Evolutionary conservation across 2,329 filamentous ascomycete genomes (phyloP).

Genomic region (Pseudopyrenochaeta lycopersici): DNA sequence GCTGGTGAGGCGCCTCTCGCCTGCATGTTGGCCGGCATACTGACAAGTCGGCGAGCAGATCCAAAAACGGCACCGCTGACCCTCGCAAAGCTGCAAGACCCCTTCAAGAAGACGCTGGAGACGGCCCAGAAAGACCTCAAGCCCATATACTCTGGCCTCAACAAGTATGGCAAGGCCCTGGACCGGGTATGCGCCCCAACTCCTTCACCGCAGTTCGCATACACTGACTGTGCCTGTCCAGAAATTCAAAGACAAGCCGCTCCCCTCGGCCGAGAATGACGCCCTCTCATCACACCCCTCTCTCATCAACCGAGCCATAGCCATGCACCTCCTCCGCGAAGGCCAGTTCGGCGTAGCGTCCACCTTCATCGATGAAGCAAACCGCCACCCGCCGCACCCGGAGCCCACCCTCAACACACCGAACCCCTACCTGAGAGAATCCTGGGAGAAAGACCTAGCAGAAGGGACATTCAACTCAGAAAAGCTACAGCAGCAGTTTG

Average conservation of each 20-base stretch:
- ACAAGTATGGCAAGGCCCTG: constrained; percentile 83
- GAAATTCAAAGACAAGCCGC: constrained; percentile 70
- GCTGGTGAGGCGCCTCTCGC: constrained; percentile 56
- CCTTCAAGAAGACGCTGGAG: constrained; percentile 82
- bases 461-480: constrained; percentile 68
- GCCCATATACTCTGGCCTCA: constrained; percentile 82
- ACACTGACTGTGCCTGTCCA: constrained; percentile 39
- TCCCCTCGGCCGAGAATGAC: constrained; percentile 81
- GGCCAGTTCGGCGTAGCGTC: constrained; percentile 90
- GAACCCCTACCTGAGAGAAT: constrained; percentile 44
- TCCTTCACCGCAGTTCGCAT: not conserved
- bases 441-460: constrained; percentile 57
- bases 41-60: constrained; percentile 57
- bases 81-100: constrained; percentile 85
- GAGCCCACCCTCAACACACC: constrained; percentile 48
- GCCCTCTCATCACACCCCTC: constrained; percentile 77
- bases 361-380: constrained; percentile 80
- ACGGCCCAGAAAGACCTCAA: constrained; percentile 82
- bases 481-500: constrained; percentile 81
- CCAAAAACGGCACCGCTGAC: constrained; percentile 75
- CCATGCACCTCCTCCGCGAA: constrained; percentile 94
- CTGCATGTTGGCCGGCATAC: constrained; percentile 1
- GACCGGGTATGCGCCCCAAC: constrained; percentile 69
- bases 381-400: constrained; percentile 54
- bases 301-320: constrained; percentile 90